These are phyloP conservation scores for Salisapilia sapeloensis DNA, from an alignment of 352 stramenopile species.

Conservation along the genomic window DNA sequence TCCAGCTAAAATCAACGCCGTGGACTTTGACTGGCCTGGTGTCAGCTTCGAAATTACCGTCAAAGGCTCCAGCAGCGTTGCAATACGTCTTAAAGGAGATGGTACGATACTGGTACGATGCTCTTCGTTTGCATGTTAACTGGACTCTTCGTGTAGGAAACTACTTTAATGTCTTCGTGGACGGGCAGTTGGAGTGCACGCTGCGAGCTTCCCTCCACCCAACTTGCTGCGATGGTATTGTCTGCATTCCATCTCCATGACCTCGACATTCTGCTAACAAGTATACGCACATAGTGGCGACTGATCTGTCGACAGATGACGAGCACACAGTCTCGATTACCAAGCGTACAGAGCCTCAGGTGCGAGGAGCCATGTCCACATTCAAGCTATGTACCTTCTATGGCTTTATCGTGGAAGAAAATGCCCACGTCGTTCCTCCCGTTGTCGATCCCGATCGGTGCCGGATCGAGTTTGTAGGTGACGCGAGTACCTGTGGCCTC, in stretches of 20 bases:
- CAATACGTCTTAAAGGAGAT: slow-evolving; percentile 71
- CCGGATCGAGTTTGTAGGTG: slow-evolving; percentile 76
- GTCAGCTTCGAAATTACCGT: slow-evolving; percentile 51
- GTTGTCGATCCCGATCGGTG: slow-evolving; percentile 12
- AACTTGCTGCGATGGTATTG: slow-evolving; percentile 73
- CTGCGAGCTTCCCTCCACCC: slow-evolving; percentile 56
- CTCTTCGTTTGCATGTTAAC: too few relatives aligned
- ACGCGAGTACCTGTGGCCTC: slow-evolving; percentile 71
- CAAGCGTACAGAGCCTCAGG: slow-evolving; percentile 76
- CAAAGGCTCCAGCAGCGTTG: slow-evolving; percentile 30
- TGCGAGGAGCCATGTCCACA: slow-evolving; percentile 66
- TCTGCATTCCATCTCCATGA: slow-evolving; percentile 3
- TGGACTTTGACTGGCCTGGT: slow-evolving; percentile 75
- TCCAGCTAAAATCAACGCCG: slow-evolving; percentile 72
- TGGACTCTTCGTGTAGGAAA: slow-evolving; percentile 41
- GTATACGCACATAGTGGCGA: slow-evolving; percentile 50
- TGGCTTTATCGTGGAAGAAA: slow-evolving; percentile 66
- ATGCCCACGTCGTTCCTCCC: slow-evolving; percentile 34
- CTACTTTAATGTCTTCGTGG: slow-evolving; percentile 81
- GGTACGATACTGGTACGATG: slow-evolving; percentile 30
- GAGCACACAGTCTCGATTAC: slow-evolving; percentile 54
- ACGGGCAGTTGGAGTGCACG: slow-evolving; percentile 51
- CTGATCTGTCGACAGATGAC: slow-evolving; percentile 20
- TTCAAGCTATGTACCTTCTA: slow-evolving; percentile 82
- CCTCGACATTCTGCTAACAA: too few relatives aligned